Evolutionary conservation across 805 yeast species (phyloP).

Genomic region (Cyberlindnera amylophila): DNA sequence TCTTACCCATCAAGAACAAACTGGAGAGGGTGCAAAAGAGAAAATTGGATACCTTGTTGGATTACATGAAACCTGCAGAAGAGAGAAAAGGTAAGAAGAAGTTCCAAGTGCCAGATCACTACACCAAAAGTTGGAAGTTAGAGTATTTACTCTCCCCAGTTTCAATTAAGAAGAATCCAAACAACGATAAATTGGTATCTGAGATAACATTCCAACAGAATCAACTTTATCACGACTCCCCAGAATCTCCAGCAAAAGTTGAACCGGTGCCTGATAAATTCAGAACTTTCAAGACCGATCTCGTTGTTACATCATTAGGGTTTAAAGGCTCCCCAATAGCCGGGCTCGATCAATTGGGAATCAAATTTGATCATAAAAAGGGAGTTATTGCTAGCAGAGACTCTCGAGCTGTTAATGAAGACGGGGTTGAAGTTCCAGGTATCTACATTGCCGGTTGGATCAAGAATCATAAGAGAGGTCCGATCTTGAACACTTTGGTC

Average conservation of each 20-base stretch:
- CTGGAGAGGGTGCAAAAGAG: conserved; percentile 50
- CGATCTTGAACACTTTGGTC: conserved; percentile 86
- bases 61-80: conserved; percentile 39
- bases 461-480: conserved; percentile 80
- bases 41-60: conserved; percentile 57
- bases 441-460: conserved; percentile 91
- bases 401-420: conserved; percentile 39
- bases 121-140: conserved; percentile 50
- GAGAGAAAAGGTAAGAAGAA: conserved; percentile 22
- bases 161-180: conserved; percentile 36
- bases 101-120: conserved; percentile 15
- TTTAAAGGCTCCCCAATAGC: conserved; percentile 63
- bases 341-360: conserved; percentile 45
- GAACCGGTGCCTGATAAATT: conserved; percentile 24
- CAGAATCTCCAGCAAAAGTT: conserved; percentile 23
- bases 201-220: conserved; percentile 47
- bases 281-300: conserved; percentile 44
- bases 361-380: conserved; percentile 41
- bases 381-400: conserved; percentile 45
- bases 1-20: conserved; percentile 60
- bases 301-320: conserved; percentile 80
- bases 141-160: conserved; percentile 68
- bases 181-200: conserved; percentile 34
- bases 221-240: conserved; percentile 36
- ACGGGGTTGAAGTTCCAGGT: conserved; percentile 35